A percentile compares a stretch with the other conserved stretches of the same genome.
Conservation (phyloP, 179 eudicot species). For the Silene noctiflora region DNA sequence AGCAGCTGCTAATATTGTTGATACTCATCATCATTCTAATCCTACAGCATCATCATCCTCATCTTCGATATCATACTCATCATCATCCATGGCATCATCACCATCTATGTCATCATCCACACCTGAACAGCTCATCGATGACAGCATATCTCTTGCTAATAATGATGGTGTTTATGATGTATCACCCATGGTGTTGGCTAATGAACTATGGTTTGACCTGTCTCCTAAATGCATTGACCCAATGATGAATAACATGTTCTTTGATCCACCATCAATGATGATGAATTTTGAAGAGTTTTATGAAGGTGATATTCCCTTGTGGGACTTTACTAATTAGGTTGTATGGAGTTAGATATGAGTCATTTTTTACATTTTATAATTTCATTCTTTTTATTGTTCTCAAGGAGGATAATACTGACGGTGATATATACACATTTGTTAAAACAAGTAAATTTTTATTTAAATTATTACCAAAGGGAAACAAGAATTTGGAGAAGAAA, state of each 20-base stretch:
- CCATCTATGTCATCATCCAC: conserved; percentile 33
- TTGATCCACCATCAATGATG: conserved; percentile 35
- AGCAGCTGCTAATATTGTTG: conserved; percentile 42
- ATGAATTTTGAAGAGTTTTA: conserved; percentile 35
- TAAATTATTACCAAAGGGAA: conserved; percentile 16
- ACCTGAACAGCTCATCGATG: conserved; percentile 39
- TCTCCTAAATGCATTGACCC: conserved; percentile 52
- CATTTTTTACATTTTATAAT: not conserved
- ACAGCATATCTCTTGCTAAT: conserved; percentile 23
- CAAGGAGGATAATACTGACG: conserved; percentile 55
- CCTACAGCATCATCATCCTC: conserved; percentile 19
- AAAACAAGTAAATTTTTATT: not conserved
- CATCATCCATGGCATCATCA: conserved; percentile 31
- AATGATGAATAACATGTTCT: conserved; percentile 44
- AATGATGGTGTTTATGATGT: conserved; percentile 12
- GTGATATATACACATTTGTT: conserved; percentile 26
- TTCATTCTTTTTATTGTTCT: conserved; percentile 31
- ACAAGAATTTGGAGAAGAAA: not conserved
- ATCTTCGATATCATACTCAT: conserved; percentile 11
- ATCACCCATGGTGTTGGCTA: conserved; percentile 22
- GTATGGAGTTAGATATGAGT: not conserved
- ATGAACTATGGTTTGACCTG: conserved; percentile 49
- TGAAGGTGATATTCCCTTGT: conserved; percentile 61
- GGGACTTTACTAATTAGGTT: conserved; percentile 51
- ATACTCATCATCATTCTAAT: conserved; percentile 3